These are phyloP conservation scores for Prunus yedoensis DNA, from an alignment of 331 rosid genomes.

Conservation along the genomic window DNA sequence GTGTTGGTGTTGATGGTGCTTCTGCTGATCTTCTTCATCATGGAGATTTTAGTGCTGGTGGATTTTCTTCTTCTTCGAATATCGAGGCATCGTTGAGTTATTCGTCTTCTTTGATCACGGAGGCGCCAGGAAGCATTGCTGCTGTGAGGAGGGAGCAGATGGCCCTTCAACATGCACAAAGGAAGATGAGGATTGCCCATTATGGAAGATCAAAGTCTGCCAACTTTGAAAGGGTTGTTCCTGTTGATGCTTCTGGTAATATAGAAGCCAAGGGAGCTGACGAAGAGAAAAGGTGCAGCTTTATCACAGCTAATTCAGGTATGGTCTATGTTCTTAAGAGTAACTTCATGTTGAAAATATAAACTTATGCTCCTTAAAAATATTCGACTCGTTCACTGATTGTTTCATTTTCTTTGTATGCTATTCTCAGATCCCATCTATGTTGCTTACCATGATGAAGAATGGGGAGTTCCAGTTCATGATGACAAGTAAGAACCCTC, in stretches of 20 bases:
- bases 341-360: not conserved
- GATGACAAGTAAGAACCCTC: conserved; percentile 77
- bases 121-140: conserved; percentile 94
- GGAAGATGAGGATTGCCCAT: conserved; percentile 88
- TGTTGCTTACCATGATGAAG: conserved; percentile 96
- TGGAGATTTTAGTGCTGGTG: conserved; percentile 11
- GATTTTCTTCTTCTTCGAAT: conserved; percentile 20
- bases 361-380: not conserved
- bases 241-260: conserved; percentile 46
- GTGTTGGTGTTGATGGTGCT: conserved; percentile 31
- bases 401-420: not conserved
- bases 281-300: conserved; percentile 86
- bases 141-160: conserved; percentile 90
- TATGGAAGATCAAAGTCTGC: conserved; percentile 98
- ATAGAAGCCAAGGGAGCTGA: conserved; percentile 33
- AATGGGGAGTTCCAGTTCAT: conserved; percentile 98
- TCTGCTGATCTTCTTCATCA: conserved; percentile 5
- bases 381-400: not conserved
- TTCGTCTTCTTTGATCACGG: conserved; percentile 76
- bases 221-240: conserved; percentile 60
- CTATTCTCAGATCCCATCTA: conserved; percentile 68
- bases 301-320: conserved; percentile 92
- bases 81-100: conserved; percentile 68
- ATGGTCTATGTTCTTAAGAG: too few species aligned
- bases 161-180: conserved; percentile 89